Evolutionary conservation across 2,329 filamentous ascomycete genomes (phyloP).

Genomic region (Cylindrodendrum hubeiense): DNA sequence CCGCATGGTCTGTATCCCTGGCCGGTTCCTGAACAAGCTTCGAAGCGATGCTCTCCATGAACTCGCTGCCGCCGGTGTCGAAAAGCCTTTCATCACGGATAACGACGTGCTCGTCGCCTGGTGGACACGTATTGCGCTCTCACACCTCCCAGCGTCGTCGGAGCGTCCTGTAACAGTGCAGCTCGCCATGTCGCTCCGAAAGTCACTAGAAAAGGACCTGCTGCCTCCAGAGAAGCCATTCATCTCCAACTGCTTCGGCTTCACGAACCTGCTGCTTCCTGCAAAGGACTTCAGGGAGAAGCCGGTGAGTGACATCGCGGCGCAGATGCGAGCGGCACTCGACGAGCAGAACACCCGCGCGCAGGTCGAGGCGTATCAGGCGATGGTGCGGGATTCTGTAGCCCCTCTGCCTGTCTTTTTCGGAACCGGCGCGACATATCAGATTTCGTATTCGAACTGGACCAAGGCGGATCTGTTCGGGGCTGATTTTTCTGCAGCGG

Average conservation of each 20-base stretch:
- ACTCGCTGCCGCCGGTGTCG: not conserved
- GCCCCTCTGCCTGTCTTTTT: conserved; percentile 14
- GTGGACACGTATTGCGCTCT: conserved; percentile 26
- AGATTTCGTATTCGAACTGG: conserved; percentile 17
- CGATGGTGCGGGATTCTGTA: conserved; percentile 18
- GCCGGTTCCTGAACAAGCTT: not conserved
- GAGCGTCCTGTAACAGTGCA: conserved; percentile 4
- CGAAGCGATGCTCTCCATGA: conserved; percentile 6
- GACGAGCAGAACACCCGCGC: conserved; percentile 17
- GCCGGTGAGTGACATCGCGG: not conserved
- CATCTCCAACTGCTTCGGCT: conserved; percentile 16
- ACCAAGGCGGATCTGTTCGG: conserved; percentile 7
- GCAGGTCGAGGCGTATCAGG: conserved; percentile 27
- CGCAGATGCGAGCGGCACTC: not conserved
- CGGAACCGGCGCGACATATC: conserved; percentile 2
- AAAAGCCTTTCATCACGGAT: conserved; percentile 24
- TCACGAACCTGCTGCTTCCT: conserved; percentile 6
- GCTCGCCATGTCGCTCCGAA: conserved; percentile 16
- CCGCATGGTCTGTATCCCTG: conserved; percentile 30
- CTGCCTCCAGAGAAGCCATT: conserved; percentile 5
- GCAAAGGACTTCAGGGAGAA: conserved; percentile 7
- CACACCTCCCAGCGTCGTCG: not conserved
- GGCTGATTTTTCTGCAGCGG: conserved; percentile 8
- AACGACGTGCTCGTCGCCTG: conserved; percentile 26
- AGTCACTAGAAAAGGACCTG: conserved; percentile 7